Percentiles rank a stretch among this genome's conserved stretches.
phyloP scores from a whole-genome alignment of 495 filamentous ascomycete genomes.

The Gamarada debralockiae region DNA sequence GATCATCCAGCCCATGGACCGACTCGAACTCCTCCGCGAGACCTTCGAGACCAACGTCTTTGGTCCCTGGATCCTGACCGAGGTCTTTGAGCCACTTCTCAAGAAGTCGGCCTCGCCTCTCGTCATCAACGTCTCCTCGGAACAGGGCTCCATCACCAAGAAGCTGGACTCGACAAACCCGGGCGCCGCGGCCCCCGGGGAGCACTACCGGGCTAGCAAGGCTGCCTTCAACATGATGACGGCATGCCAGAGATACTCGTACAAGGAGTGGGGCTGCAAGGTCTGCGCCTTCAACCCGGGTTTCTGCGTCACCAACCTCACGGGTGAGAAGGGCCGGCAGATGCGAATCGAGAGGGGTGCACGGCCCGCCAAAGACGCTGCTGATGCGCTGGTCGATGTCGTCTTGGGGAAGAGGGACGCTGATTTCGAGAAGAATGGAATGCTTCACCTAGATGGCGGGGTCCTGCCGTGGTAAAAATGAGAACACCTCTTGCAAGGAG shows the following conservation, averaged over 20 bases:
- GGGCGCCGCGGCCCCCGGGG: constrained; percentile 1
- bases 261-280: constrained; percentile 11
- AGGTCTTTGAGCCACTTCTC: constrained; percentile 37
- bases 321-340: constrained; percentile 11
- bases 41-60: constrained; percentile 38
- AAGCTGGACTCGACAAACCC: constrained; percentile 15
- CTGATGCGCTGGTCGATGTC: constrained; percentile 25
- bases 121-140: constrained; percentile 35
- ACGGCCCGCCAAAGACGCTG: constrained; percentile 31
- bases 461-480: too few relatives aligned
- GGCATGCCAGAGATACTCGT: constrained; percentile 3
- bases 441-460: too few relatives aligned
- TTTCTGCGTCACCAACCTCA: constrained; percentile 22
- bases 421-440: too few relatives aligned
- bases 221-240: constrained; percentile 27
- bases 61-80: constrained; percentile 32
- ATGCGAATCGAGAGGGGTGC: constrained; percentile 14
- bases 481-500: constrained; percentile 54
- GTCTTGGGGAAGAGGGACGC: constrained; percentile 36
- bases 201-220: constrained; percentile 23
- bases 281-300: constrained; percentile 20
- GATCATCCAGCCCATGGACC: background rate
- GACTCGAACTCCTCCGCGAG: constrained; percentile 17
- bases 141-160: constrained; percentile 32
- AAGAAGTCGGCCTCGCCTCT: constrained; percentile 27